These are phyloP conservation scores for Aspergillus costaricaensis DNA, from an alignment of 2,329 filamentous ascomycete genomes.

Conservation along the genomic window DNA sequence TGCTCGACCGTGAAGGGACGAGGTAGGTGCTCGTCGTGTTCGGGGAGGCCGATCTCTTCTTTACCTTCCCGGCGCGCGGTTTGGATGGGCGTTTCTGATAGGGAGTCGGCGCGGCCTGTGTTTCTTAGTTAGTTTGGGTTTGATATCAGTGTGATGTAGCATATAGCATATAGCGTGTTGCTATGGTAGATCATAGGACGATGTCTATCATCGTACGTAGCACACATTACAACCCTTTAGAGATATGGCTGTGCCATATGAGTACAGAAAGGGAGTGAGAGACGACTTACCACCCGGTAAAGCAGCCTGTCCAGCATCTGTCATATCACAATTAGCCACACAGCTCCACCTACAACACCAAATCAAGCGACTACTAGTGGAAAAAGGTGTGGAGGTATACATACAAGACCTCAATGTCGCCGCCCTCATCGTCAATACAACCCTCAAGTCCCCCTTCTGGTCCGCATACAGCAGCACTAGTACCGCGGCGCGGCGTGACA, in stretches of 20 bases:
- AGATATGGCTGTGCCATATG: too few relatives aligned
- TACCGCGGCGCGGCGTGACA: conserved; percentile 76
- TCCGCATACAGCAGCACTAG: conserved; percentile 87
- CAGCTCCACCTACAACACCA: not conserved
- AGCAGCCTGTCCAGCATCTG: conserved; percentile 78
- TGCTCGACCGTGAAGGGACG: conserved; percentile 81
- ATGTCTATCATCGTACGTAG: not conserved
- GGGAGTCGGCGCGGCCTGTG: conserved; percentile 53
- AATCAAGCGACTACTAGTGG: not conserved
- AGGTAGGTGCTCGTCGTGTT: conserved; percentile 69
- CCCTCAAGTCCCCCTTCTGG: conserved; percentile 71
- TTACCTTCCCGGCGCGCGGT: conserved; percentile 87
- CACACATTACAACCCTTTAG: not conserved
- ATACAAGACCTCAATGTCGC: conserved; percentile 60
- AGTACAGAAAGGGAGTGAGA: not conserved
- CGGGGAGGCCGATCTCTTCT: conserved; percentile 88
- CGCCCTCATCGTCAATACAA: conserved; percentile 64
- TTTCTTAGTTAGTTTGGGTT: not conserved
- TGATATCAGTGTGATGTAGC: not conserved
- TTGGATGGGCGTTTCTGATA: conserved; percentile 64
- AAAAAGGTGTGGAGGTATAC: conserved; percentile 8
- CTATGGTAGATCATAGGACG: too few relatives aligned
- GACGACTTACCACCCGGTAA: conserved; percentile 75
- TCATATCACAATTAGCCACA: not conserved
- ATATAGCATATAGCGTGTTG: too few relatives aligned